Evolutionary conservation across 352 stramenopile species (phyloP).

Genomic region (Thalassiosira sp.): DNA sequence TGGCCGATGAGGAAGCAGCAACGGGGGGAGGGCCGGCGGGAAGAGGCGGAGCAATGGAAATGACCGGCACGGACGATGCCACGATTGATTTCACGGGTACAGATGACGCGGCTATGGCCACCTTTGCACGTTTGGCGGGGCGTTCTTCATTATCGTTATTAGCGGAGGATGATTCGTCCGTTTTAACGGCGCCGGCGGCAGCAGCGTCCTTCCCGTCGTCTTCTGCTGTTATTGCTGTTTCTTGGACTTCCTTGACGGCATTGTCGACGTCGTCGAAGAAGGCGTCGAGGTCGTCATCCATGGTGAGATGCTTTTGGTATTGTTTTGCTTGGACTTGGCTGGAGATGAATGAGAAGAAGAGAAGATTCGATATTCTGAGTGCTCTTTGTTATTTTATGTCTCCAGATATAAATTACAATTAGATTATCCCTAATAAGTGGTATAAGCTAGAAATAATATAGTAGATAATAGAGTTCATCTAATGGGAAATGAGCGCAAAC

Average conservation of each 20-base stretch:
- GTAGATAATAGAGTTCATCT: no score
- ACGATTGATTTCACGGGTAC: constrained; percentile 25
- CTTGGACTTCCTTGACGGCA: constrained; percentile 68
- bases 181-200: neutral
- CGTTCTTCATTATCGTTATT: constrained; percentile 32
- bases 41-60: constrained; percentile 46
- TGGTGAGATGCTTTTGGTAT: no score
- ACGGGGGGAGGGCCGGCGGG: constrained; percentile 3
- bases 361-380: no score
- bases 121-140: constrained; percentile 55
- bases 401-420: no score
- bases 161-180: constrained; percentile 2
- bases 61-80: constrained; percentile 58
- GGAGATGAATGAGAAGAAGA: no score
- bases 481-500: no score
- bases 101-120: neutral
- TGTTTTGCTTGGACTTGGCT: neutral
- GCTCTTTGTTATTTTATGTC: no score
- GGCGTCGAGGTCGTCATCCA: constrained; percentile 76
- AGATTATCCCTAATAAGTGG: no score
- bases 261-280: constrained; percentile 82
- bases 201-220: constrained; percentile 19
- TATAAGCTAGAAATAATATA: no score
- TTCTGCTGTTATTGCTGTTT: constrained; percentile 21
- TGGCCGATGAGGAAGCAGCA: neutral